Percentiles rank a stretch among this genome's conserved stretches.
Evolutionary conservation across 2,329 filamentous ascomycete species (phyloP).

Genomic region (Curvularia spicifera): DNA sequence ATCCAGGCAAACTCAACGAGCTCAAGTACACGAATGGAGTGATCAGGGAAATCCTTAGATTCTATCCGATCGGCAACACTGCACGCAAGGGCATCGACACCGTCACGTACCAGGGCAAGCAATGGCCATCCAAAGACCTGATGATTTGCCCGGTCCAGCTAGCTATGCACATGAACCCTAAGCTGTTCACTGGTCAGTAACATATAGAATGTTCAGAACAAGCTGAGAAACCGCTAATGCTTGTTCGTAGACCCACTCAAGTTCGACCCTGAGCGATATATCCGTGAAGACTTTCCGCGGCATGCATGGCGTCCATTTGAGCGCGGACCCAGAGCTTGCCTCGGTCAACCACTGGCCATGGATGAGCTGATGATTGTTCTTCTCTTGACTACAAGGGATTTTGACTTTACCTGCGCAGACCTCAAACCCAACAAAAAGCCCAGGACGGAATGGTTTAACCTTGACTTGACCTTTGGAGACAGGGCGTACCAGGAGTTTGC

Average conservation of each 20-base stretch:
- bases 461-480: slow-evolving; percentile 42
- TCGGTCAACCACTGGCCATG: slow-evolving; percentile 64
- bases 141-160: slow-evolving; percentile 53
- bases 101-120: slow-evolving; percentile 49
- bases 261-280: slow-evolving; percentile 47
- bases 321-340: slow-evolving; percentile 61
- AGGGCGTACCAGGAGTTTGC: slow-evolving; percentile 40
- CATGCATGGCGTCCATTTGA: slow-evolving; percentile 64
- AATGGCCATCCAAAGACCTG: slow-evolving; percentile 54
- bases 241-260: slow-evolving; percentile 10
- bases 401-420: slow-evolving; percentile 53
- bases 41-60: slow-evolving; percentile 60
- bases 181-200: slow-evolving; percentile 32
- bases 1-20: slow-evolving; percentile 57
- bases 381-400: slow-evolving; percentile 57
- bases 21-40: slow-evolving; percentile 61
- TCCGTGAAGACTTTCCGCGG: slow-evolving; percentile 51
- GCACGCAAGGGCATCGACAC: slow-evolving; percentile 52
- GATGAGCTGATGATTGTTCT: slow-evolving; percentile 60
- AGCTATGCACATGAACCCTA: slow-evolving; percentile 43
- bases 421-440: slow-evolving; percentile 37
- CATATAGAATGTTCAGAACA: background rate
- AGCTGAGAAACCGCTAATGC: background rate
- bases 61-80: slow-evolving; percentile 59
- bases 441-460: slow-evolving; percentile 33